Base-by-base conservation (phyloP, 192 early-diverging fungal species). In the Coemansia sp. region DNA sequence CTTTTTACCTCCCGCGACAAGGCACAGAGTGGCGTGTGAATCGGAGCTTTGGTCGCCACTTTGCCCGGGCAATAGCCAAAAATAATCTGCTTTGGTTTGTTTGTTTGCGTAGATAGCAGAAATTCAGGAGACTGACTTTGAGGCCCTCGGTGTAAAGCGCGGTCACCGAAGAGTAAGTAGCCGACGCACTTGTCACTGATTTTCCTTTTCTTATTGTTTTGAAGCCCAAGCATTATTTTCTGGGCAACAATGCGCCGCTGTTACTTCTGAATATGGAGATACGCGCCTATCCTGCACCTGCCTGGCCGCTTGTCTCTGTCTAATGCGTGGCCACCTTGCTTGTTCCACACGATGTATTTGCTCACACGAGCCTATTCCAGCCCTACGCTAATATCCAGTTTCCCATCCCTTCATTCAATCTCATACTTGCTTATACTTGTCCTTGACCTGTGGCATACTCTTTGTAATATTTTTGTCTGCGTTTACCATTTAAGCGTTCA, bases 101-200 rank as follows among this genome's bases (percentile, higher is more conserved):
- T 33, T 35, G 42, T n/a, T 22, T 33, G 9, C 60, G 33, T 77
- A 77, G 75, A 68, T 77, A 60, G 68, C 62, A 1, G 68, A 71
- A 38, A 77, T 77, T 48, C 68, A 72, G 53, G 75, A 77, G 57
- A 53, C 75, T 26, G 75, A 77, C 50, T 77, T 77, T 52, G 75
- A 77, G 33, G 75, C 57, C 8, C 62, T 77, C 39, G 75, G 65
- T 15, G 75, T 77, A 5, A 77, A 77, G 42, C 75, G 75, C 29
- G 75, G 75, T 10, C 75, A 77, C 33, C 58, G 75, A 65, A 71
- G 75, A 42, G 75, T 77, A 77, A 68, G 75, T 67, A 19, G 41
- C 33, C 50, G 48, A 34, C 29, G 1, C 32, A 35, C 29, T 35
- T 8, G 27, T 32, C 52, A 32, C 26, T 44, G 12, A 14, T 34